Percentiles rank a stretch among this genome's conserved stretches.
These are phyloP conservation scores for Mycena belliarum DNA, from an alignment of 768 basidiomycete genomes.

Conservation along the genomic window DNA sequence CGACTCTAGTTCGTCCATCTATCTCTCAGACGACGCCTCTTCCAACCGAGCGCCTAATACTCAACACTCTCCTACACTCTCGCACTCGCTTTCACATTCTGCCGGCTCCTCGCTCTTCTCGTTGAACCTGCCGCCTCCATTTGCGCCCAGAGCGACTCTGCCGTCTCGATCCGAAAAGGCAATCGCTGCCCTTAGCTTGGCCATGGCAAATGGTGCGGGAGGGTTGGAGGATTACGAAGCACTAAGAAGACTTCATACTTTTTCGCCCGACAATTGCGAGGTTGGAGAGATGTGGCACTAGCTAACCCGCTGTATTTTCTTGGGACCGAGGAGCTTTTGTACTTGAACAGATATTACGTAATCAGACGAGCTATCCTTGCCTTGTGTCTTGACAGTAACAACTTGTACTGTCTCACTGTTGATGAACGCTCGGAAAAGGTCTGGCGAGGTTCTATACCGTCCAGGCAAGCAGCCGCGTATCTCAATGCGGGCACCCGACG, in stretches of 20 bases:
- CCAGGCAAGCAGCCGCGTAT: constrained; percentile 15
- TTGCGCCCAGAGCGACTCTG: constrained; percentile 21
- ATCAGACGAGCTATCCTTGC: background rate
- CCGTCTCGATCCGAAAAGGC: constrained; percentile 58
- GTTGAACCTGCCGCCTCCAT: constrained; percentile 29
- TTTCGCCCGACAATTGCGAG: constrained; percentile 41
- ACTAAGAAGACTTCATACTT: constrained; percentile 39
- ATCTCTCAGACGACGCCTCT: constrained; percentile 34
- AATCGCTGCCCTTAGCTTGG: constrained; percentile 57
- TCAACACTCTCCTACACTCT: constrained; percentile 34
- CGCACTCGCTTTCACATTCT: constrained; percentile 38
- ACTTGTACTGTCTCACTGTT: background rate
- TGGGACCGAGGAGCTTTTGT: background rate
- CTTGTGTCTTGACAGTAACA: too few relatives aligned
- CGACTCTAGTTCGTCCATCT: constrained; percentile 30
- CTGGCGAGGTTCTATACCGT: background rate
- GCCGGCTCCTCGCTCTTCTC: constrained; percentile 42
- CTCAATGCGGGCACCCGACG: constrained; percentile 8
- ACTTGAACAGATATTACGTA: background rate
- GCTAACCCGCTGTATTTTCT: constrained; percentile 6
- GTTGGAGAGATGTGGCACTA: constrained; percentile 64
- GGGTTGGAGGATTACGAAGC: constrained; percentile 59
- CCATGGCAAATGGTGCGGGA: constrained; percentile 65
- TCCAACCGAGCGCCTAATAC: constrained; percentile 13
- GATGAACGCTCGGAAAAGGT: constrained; percentile 15